Evolutionary conservation across 352 stramenopile genomes (phyloP), one percentile per base, ranked within the genome.

Genomic region (Thalassiosira mediterranea): DNA sequence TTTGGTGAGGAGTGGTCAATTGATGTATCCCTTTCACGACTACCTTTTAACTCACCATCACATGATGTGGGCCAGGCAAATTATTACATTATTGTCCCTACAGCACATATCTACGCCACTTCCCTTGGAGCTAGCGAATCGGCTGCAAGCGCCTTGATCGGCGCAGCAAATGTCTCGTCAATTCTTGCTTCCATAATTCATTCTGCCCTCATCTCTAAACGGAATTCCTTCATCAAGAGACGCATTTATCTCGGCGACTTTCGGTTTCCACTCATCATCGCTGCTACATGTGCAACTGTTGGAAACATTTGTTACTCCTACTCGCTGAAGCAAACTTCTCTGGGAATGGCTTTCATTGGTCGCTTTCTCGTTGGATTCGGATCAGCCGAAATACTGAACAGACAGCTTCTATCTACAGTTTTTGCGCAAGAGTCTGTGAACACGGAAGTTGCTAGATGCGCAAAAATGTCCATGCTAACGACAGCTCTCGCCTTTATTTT

Each of bases 11-110:
- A 13, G 34, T 21, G n/a, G n/a, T n/a, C n/a, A n/a, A n/a, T n/a
- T n/a, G n/a, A n/a, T n/a, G n/a, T n/a, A n/a, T n/a, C n/a, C n/a
- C n/a, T n/a, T n/a, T n/a, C n/a, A n/a, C n/a, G n/a, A n/a, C n/a
- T 23, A 52, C 32, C n/a, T 48, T 49, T 15, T n/a, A 47, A 52
- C 25, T 47, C 34, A 44, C 10, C 58, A 29, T n/a, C n/a, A n/a
- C n/a, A n/a, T n/a, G n/a, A n/a, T n/a, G n/a, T n/a, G n/a, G n/a
- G n/a, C n/a, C 28, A 91, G 86, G 66, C 74, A 3, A 92, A 91
- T 57, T 92, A 91, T 59, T 91, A 84, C 44, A 67, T 83, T 15
- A 59, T 83, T n/a, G 68, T 87, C 28, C 72, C 87, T 28, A 83
- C 80, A 28, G 72, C 84, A 10, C 72, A 77, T 32, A 66, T 80